A percentile compares a stretch with the other conserved stretches of the same genome.
phyloP scores from a whole-genome alignment of 106 monocot species.

The Allium fistulosum region DNA sequence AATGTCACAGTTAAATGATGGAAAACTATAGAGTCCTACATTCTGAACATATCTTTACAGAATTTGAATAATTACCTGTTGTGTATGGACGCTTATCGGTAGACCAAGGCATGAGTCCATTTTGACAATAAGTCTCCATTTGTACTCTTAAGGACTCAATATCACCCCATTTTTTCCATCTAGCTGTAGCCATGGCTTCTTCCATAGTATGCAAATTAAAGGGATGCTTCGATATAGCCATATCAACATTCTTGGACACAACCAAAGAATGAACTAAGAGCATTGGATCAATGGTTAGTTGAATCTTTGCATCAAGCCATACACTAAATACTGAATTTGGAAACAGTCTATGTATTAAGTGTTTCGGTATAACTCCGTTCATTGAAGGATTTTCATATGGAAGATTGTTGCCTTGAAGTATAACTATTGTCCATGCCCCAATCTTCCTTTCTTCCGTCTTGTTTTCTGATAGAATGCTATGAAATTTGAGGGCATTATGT shows the following conservation, averaged over 20 bases:
- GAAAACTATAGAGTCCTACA: too few species aligned
- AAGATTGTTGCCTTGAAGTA: slow-evolving; percentile 14
- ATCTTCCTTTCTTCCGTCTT: slow-evolving; percentile 7
- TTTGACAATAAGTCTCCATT: slow-evolving; percentile 83
- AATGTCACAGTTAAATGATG: too few species aligned
- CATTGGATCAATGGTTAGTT: slow-evolving; percentile 76
- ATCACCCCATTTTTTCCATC: slow-evolving; percentile 77
- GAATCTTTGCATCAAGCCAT: slow-evolving; percentile 88
- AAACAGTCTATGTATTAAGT: slow-evolving; percentile 75
- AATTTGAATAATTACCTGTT: slow-evolving; percentile 24
- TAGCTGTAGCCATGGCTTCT: slow-evolving; percentile 82
- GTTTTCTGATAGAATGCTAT: slow-evolving; percentile 30
- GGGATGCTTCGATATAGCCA: slow-evolving; percentile 84
- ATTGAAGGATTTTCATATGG: slow-evolving; percentile 67
- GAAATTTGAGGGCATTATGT: slow-evolving; percentile 27
- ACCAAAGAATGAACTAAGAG: slow-evolving; percentile 65
- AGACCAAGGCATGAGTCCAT: slow-evolving; percentile 80
- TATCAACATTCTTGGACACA: slow-evolving; percentile 38
- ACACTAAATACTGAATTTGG: slow-evolving; percentile 79
- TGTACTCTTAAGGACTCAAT: slow-evolving; percentile 52
- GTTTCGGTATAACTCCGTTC: slow-evolving; percentile 83
- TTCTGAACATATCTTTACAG: too few species aligned
- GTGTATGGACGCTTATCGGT: slow-evolving; percentile 60
- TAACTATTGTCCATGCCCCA: slow-evolving; percentile 73
- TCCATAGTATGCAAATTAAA: slow-evolving; percentile 78